Evolutionary conservation across 352 stramenopile species (phyloP).

Genomic region (Pythium rishiriense): DNA sequence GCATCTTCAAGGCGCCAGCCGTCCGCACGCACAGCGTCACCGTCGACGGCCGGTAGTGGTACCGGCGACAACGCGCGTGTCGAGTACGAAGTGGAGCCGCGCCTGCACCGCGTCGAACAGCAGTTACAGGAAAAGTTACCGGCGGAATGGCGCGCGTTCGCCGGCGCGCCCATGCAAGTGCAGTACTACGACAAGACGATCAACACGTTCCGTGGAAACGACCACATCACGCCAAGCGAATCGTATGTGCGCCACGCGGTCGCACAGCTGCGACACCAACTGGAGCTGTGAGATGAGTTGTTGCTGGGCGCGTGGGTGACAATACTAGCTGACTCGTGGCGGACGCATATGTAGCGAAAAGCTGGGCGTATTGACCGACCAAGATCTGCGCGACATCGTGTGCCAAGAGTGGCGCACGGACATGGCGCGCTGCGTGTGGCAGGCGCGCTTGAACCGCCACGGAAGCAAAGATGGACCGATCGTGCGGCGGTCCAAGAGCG

Average conservation of each 20-base stretch:
- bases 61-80: background rate
- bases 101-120: conserved; percentile 57
- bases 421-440: conserved; percentile 50
- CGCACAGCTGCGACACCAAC: conserved; percentile 39
- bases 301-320: background rate
- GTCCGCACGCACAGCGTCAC: background rate
- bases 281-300: conserved; percentile 38
- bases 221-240: conserved; percentile 39
- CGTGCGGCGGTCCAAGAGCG: conserved; percentile 50
- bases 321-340: too few relatives aligned
- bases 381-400: conserved; percentile 51
- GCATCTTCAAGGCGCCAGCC: background rate
- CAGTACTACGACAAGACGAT: conserved; percentile 61
- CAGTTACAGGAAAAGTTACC: conserved; percentile 45
- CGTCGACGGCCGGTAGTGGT: conserved; percentile 1
- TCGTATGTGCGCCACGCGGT: conserved; percentile 50
- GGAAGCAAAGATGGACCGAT: conserved; percentile 49
- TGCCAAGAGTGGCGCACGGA: conserved; percentile 67
- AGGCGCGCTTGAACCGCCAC: conserved; percentile 63
- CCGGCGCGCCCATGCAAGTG: conserved; percentile 54
- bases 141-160: conserved; percentile 42
- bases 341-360: conserved; percentile 14
- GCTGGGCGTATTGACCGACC: conserved; percentile 32
- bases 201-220: conserved; percentile 66
- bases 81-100: conserved; percentile 45